Evolutionary conservation across 2,329 filamentous ascomycete genomes (phyloP), one percentile per base, ranked within the genome.

Genomic region (Aspergillus sergii): DNA sequence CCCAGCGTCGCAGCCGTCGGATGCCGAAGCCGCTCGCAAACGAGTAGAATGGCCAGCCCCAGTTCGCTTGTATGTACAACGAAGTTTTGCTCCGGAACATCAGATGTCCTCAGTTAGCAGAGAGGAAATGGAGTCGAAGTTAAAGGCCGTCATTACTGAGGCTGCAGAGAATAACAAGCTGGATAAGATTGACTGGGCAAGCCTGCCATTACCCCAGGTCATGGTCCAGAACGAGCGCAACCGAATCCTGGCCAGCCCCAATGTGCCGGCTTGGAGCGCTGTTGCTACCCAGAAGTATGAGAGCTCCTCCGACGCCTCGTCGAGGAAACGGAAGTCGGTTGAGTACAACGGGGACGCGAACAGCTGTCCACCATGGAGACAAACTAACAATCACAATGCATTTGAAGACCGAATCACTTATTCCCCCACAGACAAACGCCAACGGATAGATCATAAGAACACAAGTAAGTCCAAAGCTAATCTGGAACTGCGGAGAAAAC

Each of bases 401-500:
- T 86, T 94, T 71, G 91, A 92, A 81, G 89, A 93, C 75, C 92
- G 93, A 71, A 86, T 94, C 75, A 89, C 89, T 69, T 89, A 88
- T 75, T 78, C 83, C 64, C 74, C 80, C 73, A 83, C 85, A 76
- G 81, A 83, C 66, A 83, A 83, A 69, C 81, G 80, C 64, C 78
- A 78, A 69, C 80, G 80, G 69, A 79, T 83, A 74, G 82, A 84
- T 71, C 71, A 77, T 66, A 78, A 87, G 78, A 80, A 80, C 78
- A 77, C 85, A 84, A 96, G 92, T 95, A 96, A 96, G 92, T 95
- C 90, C 78, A 88, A 91, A 81, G 91, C 90, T 82, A 88, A 89
- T 77, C 85, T 92, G 81, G 94, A 97, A 79, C 94, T 93, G 82
- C 91, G 95, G 70, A 91, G 90, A 78, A 92, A 92, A 73, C 92